phyloP scores from a whole-genome alignment of 1,284 basidiomycete genomes.

The Ceratobasidium sp. region DNA sequence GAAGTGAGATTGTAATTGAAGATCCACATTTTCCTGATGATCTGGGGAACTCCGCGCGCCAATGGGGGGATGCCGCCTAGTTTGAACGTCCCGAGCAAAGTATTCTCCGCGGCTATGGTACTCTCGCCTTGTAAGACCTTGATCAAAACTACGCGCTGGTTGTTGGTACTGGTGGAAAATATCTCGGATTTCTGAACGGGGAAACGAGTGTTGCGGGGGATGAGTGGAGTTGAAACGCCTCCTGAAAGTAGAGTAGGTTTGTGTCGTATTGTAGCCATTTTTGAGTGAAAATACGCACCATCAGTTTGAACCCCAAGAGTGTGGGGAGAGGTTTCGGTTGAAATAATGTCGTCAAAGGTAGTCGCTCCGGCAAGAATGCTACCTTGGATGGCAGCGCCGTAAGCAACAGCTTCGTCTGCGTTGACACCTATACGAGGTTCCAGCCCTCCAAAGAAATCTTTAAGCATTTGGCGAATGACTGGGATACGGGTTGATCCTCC shows the following conservation, averaged over 20 bases:
- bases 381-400: slow-evolving; percentile 98
- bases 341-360: too few species aligned
- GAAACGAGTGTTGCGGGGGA: slow-evolving; percentile 71
- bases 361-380: too few species aligned
- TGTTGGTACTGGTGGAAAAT: slow-evolving; percentile 70
- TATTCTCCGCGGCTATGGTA: slow-evolving; percentile 70
- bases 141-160: slow-evolving; percentile 73
- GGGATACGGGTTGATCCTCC: slow-evolving; percentile 98
- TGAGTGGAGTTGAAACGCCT: slow-evolving; percentile 72
- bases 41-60: slow-evolving; percentile 72
- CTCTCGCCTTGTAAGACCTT: slow-evolving; percentile 86
- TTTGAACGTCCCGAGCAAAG: slow-evolving; percentile 68
- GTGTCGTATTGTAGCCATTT: too few species aligned
- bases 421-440: slow-evolving; percentile 98
- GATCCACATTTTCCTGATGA: too few species aligned
- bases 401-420: slow-evolving; percentile 99
- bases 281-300: slow-evolving; percentile 54
- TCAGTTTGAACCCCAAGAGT: slow-evolving; percentile 71
- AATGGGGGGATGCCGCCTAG: slow-evolving; percentile 76
- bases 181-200: slow-evolving; percentile 75
- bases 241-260: slow-evolving; percentile 53
- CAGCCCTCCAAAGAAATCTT: slow-evolving; percentile 97
- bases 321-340: slow-evolving; percentile 66
- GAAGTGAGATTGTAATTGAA: too few species aligned
- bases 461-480: slow-evolving; percentile 98